phyloP scores from a whole-genome alignment of 2,329 filamentous ascomycete genomes.

The Phaeosphaeriaceae sp. region DNA sequence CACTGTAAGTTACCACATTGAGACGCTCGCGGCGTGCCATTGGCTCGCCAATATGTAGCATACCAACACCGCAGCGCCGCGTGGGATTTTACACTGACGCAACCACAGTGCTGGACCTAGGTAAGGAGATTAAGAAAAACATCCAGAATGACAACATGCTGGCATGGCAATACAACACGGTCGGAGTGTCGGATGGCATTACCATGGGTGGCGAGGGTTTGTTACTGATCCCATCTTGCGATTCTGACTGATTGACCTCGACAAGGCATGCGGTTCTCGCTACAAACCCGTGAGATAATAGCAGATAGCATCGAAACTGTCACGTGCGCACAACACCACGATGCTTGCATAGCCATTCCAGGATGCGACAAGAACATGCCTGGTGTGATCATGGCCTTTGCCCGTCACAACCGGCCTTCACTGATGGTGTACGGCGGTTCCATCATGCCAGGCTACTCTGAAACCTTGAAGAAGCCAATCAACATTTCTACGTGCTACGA shows the following conservation, averaged over 20 bases:
- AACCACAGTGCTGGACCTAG: conserved; percentile 77
- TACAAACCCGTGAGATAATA: conserved; percentile 95
- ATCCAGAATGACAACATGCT: conserved; percentile 85
- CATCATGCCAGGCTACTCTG: conserved; percentile 88
- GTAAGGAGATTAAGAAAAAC: conserved; percentile 83
- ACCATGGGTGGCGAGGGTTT: conserved; percentile 92
- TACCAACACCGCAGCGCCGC: conserved; percentile 15
- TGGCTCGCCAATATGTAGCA: conserved; percentile 8
- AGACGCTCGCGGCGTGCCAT: not conserved
- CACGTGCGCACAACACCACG: conserved; percentile 99
- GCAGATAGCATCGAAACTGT: conserved; percentile 99
- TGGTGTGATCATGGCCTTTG: conserved; percentile 77
- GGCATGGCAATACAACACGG: conserved; percentile 92
- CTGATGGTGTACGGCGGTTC: conserved; percentile 98
- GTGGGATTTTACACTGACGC: conserved; percentile 22
- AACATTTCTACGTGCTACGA: conserved; percentile 72
- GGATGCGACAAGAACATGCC: conserved; percentile 99
- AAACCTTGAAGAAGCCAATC: conserved; percentile 72
- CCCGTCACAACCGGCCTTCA: conserved; percentile 88
- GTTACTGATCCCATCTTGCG: not conserved
- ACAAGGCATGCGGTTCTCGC: conserved; percentile 88
- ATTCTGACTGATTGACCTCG: not conserved
- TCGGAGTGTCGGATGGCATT: conserved; percentile 89
- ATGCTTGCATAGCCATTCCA: conserved; percentile 94
- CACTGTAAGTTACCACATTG: conserved; percentile 50